Conservation (phyloP, 345 rosid genomes). For the Melaleuca alternifolia region DNA sequence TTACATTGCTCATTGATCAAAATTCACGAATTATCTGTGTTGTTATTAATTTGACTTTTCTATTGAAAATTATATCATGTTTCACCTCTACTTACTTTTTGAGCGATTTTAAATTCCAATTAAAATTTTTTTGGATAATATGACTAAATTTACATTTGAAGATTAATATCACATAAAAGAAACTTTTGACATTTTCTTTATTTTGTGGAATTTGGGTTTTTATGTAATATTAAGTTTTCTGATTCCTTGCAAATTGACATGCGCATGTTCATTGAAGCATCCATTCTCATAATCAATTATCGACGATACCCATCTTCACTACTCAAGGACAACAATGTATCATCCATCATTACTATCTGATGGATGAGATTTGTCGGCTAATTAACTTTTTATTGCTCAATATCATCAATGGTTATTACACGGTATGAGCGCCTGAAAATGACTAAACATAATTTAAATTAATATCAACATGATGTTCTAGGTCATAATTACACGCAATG, state of each 20-base stretch:
- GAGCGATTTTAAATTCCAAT: not conserved
- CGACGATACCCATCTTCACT: not conserved
- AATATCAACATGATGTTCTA: not conserved
- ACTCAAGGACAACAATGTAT: not conserved
- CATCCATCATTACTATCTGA: rapidly evolving
- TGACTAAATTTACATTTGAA: not conserved
- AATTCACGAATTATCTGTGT: too few species aligned
- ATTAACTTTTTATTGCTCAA: not conserved
- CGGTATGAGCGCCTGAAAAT: not conserved
- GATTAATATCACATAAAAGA: not conserved
- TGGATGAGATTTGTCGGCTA: not conserved
- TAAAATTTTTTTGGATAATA: rapidly evolving
- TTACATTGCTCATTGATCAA: too few species aligned
- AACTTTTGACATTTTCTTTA: rapidly evolving
- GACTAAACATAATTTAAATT: not conserved
- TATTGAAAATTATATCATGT: not conserved
- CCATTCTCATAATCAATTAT: not conserved
- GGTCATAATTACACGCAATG: not conserved
- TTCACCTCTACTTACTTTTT: not conserved
- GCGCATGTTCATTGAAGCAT: rapidly evolving
- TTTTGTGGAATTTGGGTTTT: not conserved
- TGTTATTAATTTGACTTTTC: not conserved
- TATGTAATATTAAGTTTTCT: not conserved
- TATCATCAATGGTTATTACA: not conserved
- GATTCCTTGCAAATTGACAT: not conserved